phyloP scores from a whole-genome alignment of 164 flowering plant genomes.

The Nelumbo lutea region DNA sequence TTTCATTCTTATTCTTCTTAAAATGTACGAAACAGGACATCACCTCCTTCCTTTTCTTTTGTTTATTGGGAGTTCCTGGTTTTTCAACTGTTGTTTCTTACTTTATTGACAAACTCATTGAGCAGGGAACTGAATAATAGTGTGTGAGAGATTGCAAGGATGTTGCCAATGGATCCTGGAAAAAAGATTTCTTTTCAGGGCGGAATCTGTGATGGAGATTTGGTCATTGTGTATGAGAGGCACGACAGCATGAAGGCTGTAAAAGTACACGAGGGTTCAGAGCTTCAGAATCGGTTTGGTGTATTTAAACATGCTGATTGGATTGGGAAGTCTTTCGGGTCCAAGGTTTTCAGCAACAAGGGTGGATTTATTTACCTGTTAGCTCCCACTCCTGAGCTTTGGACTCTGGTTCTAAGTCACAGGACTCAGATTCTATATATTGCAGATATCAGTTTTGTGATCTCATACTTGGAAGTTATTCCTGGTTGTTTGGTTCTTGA shows the following conservation, averaged over 20 bases:
- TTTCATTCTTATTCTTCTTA: no score
- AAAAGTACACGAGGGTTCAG: slow-evolving; percentile 52
- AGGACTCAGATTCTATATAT: slow-evolving; percentile 91
- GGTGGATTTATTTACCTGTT: slow-evolving; percentile 77
- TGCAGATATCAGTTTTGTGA: slow-evolving; percentile 83
- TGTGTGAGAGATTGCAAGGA: slow-evolving; percentile 12
- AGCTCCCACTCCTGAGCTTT: slow-evolving; percentile 87
- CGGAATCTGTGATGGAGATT: slow-evolving; percentile 54
- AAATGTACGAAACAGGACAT: no score
- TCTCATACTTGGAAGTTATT: slow-evolving; percentile 71
- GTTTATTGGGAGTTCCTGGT: no score
- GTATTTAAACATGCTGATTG: slow-evolving; percentile 77
- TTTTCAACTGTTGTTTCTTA: no score
- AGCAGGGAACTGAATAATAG: no score
- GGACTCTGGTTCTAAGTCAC: slow-evolving; percentile 92
- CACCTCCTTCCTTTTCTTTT: no score
- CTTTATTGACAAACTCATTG: background rate
- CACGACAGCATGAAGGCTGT: slow-evolving; percentile 77
- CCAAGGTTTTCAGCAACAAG: slow-evolving; percentile 71
- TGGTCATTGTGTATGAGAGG: slow-evolving; percentile 81
- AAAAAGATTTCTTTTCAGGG: slow-evolving; percentile 51
- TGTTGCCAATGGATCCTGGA: slow-evolving; percentile 44
- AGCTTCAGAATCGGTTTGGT: slow-evolving; percentile 81
- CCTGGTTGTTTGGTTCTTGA: slow-evolving; percentile 88
- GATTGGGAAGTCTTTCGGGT: slow-evolving; percentile 88